These are phyloP conservation scores for Termitomyces sp. DNA, from an alignment of 768 basidiomycete species.

Conservation along the genomic window DNA sequence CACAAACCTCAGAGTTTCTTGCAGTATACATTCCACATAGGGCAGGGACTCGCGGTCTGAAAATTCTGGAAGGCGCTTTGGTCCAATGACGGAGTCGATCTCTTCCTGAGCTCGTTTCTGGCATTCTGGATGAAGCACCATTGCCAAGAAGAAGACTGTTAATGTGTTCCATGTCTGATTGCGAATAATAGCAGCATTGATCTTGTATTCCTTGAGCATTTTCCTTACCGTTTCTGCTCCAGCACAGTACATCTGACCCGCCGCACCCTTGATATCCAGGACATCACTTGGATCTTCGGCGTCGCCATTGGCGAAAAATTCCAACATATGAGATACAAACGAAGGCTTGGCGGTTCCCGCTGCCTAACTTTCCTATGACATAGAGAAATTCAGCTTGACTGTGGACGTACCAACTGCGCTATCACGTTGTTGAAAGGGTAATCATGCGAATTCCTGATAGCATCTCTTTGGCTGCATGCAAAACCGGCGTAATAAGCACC, in stretches of 20 bases:
- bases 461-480: slow-evolving; percentile 9
- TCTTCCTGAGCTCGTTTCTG: too few species aligned
- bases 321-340: slow-evolving; percentile 15
- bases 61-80: too few species aligned
- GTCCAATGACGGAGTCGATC: too few species aligned
- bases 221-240: slow-evolving; percentile 33
- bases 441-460: slow-evolving; percentile 19
- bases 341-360: slow-evolving; percentile 18
- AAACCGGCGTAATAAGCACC: slow-evolving; percentile 17
- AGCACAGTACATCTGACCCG: slow-evolving; percentile 19
- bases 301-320: slow-evolving; percentile 7
- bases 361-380: slow-evolving; percentile 7
- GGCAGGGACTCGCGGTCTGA: too few species aligned
- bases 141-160: too few species aligned
- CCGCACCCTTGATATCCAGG: slow-evolving; percentile 16
- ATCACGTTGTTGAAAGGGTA: slow-evolving; percentile 25
- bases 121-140: too few species aligned
- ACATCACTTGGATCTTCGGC: not conserved
- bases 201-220: not conserved
- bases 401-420: slow-evolving; percentile 24
- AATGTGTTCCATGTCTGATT: slow-evolving; percentile 25
- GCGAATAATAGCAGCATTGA: not conserved
- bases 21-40: too few species aligned
- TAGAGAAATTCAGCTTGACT: not conserved
- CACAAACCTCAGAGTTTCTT: not conserved